Conservation (phyloP, 306 rosid genomes). For the Dalbergia oliveri region DNA sequence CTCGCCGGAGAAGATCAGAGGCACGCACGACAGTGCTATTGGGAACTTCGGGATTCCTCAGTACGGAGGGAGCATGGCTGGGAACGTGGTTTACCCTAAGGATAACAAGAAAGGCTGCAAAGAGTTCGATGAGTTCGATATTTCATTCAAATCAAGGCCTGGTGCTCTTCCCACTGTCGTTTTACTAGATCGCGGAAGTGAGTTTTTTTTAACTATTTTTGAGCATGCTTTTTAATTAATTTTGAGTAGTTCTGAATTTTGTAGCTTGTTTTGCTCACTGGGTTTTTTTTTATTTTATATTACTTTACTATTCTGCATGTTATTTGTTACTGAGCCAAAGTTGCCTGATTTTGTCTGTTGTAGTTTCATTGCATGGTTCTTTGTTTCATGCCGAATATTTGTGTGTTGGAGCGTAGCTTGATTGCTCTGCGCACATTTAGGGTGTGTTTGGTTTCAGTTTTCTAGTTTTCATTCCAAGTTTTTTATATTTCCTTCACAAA, state of each 20-base stretch:
- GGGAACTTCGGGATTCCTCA: conserved; percentile 99
- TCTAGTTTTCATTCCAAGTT: too few relatives aligned
- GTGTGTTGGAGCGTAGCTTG: not conserved
- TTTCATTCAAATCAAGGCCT: conserved; percentile 72
- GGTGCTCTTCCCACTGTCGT: conserved; percentile 94
- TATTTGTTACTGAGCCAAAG: conserved; percentile 22
- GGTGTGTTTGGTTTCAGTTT: too few relatives aligned
- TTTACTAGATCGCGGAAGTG: conserved; percentile 97
- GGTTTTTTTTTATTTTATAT: not conserved
- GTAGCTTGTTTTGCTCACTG: not conserved
- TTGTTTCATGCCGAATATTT: conserved; percentile 9
- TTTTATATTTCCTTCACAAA: too few relatives aligned
- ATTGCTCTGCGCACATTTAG: not conserved
- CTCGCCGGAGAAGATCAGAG: conserved; percentile 85
- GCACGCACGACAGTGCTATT: conserved; percentile 88
- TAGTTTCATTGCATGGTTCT: not conserved
- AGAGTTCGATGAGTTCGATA: conserved; percentile 73
- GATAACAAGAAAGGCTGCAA: conserved; percentile 90
- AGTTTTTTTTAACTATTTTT: conserved; percentile 2
- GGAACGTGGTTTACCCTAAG: conserved; percentile 79
- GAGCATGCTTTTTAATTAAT: not conserved
- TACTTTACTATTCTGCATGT: not conserved
- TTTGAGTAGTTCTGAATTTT: not conserved
- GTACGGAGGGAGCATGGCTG: conserved; percentile 99
- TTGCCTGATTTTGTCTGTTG: conserved; percentile 15